Conservation (phyloP, 2,329 filamentous ascomycete genomes). For the Xylariaceae sp. region DNA sequence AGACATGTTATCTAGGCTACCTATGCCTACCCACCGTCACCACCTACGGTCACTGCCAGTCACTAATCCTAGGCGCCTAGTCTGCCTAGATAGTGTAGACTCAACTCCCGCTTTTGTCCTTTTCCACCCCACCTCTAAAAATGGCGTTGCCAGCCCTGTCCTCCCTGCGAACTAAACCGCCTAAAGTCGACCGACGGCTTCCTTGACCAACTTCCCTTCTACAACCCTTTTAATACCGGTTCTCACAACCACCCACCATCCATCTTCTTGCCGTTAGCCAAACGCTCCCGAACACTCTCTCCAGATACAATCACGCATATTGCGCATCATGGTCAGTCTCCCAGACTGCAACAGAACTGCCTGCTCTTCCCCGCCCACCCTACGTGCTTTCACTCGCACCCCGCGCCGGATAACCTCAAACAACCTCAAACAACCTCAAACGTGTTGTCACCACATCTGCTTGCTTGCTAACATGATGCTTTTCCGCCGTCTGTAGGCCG, state of each 20-base stretch:
- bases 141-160: conserved; percentile 18
- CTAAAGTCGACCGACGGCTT: conserved; percentile 1
- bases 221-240: conserved; percentile 5
- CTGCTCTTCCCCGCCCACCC: conserved; percentile 16
- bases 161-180: neutral
- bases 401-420: conserved; percentile 16
- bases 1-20: too few relatives aligned
- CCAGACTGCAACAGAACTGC: neutral
- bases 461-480: conserved; percentile 20
- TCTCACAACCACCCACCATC: neutral
- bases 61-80: too few relatives aligned
- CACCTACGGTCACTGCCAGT: too few relatives aligned
- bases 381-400: conserved; percentile 22
- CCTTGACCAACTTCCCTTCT: conserved; percentile 8
- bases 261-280: neutral
- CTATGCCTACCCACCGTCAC: too few relatives aligned
- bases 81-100: too few relatives aligned
- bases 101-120: conserved; percentile 1
- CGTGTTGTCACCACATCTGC: conserved; percentile 1
- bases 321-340: conserved; percentile 17
- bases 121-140: conserved; percentile 5
- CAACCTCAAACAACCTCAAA: too few relatives aligned
- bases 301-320: neutral
- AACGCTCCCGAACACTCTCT: conserved; percentile 9
- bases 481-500: conserved; percentile 57